Percentiles rank a stretch among this genome's conserved stretches.
phyloP scores from a whole-genome alignment of 2,329 filamentous ascomycete genomes.

The Xylariaceae sp. region DNA sequence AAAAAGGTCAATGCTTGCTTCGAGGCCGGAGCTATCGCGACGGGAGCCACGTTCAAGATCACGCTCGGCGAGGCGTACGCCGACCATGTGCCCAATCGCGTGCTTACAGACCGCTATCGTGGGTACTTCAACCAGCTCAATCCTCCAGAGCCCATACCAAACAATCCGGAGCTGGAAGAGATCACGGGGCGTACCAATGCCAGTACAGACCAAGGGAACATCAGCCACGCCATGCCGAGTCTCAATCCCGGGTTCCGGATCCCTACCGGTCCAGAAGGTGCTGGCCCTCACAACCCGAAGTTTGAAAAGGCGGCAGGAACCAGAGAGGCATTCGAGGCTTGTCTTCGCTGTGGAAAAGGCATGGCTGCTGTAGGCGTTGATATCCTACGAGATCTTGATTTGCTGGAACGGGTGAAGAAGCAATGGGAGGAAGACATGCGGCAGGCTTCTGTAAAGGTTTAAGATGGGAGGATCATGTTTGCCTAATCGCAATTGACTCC shows the following conservation, averaged over 20 bases:
- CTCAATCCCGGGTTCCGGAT: conserved; percentile 50
- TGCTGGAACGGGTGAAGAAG: conserved; percentile 40
- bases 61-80: conserved; percentile 42
- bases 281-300: conserved; percentile 47
- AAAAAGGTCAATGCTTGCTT: conserved; percentile 43
- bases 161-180: conserved; percentile 38
- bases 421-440: conserved; percentile 34
- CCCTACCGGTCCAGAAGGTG: conserved; percentile 38
- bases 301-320: conserved; percentile 49
- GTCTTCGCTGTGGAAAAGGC: conserved; percentile 43
- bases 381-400: conserved; percentile 38
- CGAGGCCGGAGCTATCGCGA: conserved; percentile 42
- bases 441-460: background rate
- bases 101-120: conserved; percentile 42
- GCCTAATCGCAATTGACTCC: too few species aligned
- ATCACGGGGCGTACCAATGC: conserved; percentile 42
- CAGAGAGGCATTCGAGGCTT: conserved; percentile 41
- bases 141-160: conserved; percentile 33
- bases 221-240: conserved; percentile 54
- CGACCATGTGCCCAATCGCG: conserved; percentile 50
- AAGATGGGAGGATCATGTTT: background rate
- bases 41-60: conserved; percentile 45
- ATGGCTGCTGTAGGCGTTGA: conserved; percentile 45
- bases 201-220: conserved; percentile 55
- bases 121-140: conserved; percentile 40